These are phyloP conservation scores for Suhomyces canberraensis DNA, from an alignment of 805 yeast genomes.

Conservation along the genomic window DNA sequence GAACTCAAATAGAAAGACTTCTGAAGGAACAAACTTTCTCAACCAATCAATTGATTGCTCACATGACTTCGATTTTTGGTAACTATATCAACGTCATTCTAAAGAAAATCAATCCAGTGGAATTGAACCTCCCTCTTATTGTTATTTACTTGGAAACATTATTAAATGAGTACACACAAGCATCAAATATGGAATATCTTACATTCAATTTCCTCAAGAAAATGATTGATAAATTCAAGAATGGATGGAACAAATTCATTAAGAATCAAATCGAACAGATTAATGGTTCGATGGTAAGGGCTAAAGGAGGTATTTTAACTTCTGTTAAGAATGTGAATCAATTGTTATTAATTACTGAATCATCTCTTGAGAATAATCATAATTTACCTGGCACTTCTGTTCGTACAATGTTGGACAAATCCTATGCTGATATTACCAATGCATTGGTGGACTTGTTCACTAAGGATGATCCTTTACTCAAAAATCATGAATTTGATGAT, in stretches of 20 bases:
- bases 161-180: conserved; percentile 25
- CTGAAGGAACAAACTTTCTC: conserved; percentile 45
- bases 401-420: conserved; percentile 22
- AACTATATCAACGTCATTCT: conserved; percentile 32
- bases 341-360: conserved; percentile 31
- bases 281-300: conserved; percentile 32
- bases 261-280: conserved; percentile 48
- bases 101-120: conserved; percentile 36
- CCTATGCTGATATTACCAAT: conserved; percentile 32
- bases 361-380: conserved; percentile 24
- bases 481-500: conserved; percentile 42
- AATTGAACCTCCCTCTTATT: conserved; percentile 32
- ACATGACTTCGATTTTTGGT: conserved; percentile 48
- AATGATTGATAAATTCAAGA: conserved; percentile 47
- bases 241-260: conserved; percentile 58
- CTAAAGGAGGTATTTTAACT: conserved; percentile 36
- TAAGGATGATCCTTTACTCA: conserved; percentile 43
- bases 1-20: conserved; percentile 24
- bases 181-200: conserved; percentile 61
- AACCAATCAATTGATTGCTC: conserved; percentile 38
- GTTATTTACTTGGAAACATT: conserved; percentile 28
- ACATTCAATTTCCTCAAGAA: conserved; percentile 48
- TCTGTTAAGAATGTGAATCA: conserved; percentile 33
- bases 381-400: conserved; percentile 19
- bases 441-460: conserved; percentile 33